Conservation (phyloP, 352 stramenopile genomes). For the Phytopythium sindhum region DNA sequence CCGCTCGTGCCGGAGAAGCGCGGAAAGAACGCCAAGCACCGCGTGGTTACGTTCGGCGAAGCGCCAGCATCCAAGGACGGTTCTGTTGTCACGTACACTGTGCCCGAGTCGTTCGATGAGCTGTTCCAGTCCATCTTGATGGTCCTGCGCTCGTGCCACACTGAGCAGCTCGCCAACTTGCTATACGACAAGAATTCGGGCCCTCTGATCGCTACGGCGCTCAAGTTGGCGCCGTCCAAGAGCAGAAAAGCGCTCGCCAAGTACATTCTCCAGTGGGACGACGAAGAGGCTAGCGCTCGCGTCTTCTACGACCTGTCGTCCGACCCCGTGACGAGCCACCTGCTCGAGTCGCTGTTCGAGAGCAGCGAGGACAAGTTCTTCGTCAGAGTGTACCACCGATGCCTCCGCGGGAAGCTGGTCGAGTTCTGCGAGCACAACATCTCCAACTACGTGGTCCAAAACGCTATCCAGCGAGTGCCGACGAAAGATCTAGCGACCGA, state of each 20-base stretch:
- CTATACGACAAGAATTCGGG: constrained; percentile 77
- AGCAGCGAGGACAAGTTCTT: constrained; percentile 69
- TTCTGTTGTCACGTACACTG: constrained; percentile 29
- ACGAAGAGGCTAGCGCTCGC: constrained; percentile 42
- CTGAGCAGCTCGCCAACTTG: constrained; percentile 48
- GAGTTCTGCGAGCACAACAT: constrained; percentile 72
- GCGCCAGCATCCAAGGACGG: constrained; percentile 31
- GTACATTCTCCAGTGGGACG: constrained; percentile 70
- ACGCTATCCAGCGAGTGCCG: constrained; percentile 55
- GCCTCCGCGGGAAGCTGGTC: constrained; percentile 54
- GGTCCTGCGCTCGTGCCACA: constrained; percentile 36
- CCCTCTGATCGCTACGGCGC: constrained; percentile 55
- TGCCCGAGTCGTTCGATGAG: constrained; percentile 53
- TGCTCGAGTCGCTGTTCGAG: constrained; percentile 64
- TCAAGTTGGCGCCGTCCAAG: constrained; percentile 56
- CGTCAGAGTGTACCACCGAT: constrained; percentile 58
- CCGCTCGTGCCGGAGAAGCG: constrained; percentile 71
- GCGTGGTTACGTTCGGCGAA: constrained; percentile 58
- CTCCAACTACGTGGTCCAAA: constrained; percentile 82
- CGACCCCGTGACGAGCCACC: constrained; percentile 73
- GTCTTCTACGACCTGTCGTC: constrained; percentile 67
- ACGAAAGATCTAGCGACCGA: constrained; percentile 37
- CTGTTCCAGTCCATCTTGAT: constrained; percentile 59
- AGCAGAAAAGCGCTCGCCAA: constrained; percentile 48
- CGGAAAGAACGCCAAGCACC: constrained; percentile 81